Evolutionary conservation across 2,329 filamentous ascomycete genomes (phyloP), one percentile per base, ranked within the genome.

Genomic region (Trichoderma asperellum): DNA sequence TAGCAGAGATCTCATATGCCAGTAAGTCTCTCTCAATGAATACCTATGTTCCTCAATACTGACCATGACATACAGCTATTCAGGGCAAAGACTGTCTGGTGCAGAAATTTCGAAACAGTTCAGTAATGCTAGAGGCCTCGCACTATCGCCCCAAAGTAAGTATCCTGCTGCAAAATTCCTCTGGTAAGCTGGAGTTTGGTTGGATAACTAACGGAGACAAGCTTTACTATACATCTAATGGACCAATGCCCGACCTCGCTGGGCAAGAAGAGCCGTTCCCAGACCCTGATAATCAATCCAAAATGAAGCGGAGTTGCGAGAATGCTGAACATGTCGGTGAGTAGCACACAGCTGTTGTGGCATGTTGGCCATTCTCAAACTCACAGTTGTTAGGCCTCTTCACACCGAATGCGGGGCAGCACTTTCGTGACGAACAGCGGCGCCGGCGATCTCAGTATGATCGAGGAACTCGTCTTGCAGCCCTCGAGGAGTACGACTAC

Each of bases 71-170:
- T 60, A 53, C 69, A 94, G 92, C 94, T 14, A 95, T 97, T 70
- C 96, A 99, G 82, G 96, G 96, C 57, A 91, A 91, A 72, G 94
- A 97, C 76, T 95, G 93, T 72, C 85, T 98, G 0, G 88, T 97
- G 7, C 92, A 96, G 78, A 97, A 98, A 77, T 99, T 99, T 77
- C 90, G 96, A 43, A 99, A 99, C 82, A 97, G 93, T 49, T 95
- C 93, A 0, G 94, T 99, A 35, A 97, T 98, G 93, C 84, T 95
- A 0, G 94, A 98, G 80, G 87, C 89, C 12, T 84, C 88, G 0
- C 89, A 91, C 64, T 97, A 93, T 75, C 90, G 93, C 0, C 96
- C 96, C 0, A 96, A 96, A 85, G 91, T 94, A 79, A 73, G 77
- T 70, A 5, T 52, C 10, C 16, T 35, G 14, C 37, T 8, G 2